phyloP scores from a whole-genome alignment of 1,284 basidiomycete genomes.

The Austroboletus niveus region DNA sequence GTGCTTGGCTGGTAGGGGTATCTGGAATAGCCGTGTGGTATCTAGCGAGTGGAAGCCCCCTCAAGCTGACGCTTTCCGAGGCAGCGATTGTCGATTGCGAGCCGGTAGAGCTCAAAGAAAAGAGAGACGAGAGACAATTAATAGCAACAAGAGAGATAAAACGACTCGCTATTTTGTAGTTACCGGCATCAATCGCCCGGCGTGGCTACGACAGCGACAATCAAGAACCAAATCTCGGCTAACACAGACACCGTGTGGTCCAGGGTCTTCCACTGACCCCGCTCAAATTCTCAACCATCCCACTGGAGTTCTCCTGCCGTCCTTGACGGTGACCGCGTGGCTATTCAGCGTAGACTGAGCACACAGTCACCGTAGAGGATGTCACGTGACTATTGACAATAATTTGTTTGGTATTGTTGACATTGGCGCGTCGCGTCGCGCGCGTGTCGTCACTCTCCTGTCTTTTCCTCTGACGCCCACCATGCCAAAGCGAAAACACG shows the following conservation, averaged over 20 bases:
- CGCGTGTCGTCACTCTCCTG: slow-evolving; percentile 9
- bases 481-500: slow-evolving; percentile 33
- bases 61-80: slow-evolving; percentile 19
- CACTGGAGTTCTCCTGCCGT: too few relatives aligned
- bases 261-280: too few relatives aligned
- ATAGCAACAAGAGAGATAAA: slow-evolving; percentile 1
- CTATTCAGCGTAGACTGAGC: too few relatives aligned
- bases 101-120: slow-evolving; percentile 9
- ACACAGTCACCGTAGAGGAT: too few relatives aligned
- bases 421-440: slow-evolving; percentile 29
- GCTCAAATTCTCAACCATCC: too few relatives aligned
- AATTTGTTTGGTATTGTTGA: slow-evolving; percentile 27
- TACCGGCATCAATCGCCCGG: slow-evolving; percentile 18
- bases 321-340: too few relatives aligned
- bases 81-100: slow-evolving; percentile 19
- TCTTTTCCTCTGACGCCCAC: not conserved
- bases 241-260: not conserved
- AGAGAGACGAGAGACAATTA: slow-evolving; percentile 6
- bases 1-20: slow-evolving; percentile 34
- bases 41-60: slow-evolving; percentile 35
- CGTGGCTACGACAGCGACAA: slow-evolving; percentile 13
- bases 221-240: slow-evolving; percentile 17
- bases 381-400: slow-evolving; percentile 10
- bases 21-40: slow-evolving; percentile 61
- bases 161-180: slow-evolving; percentile 5